Conservation (phyloP, 257 asterid genomes). For the Gardenia jasminoides region DNA sequence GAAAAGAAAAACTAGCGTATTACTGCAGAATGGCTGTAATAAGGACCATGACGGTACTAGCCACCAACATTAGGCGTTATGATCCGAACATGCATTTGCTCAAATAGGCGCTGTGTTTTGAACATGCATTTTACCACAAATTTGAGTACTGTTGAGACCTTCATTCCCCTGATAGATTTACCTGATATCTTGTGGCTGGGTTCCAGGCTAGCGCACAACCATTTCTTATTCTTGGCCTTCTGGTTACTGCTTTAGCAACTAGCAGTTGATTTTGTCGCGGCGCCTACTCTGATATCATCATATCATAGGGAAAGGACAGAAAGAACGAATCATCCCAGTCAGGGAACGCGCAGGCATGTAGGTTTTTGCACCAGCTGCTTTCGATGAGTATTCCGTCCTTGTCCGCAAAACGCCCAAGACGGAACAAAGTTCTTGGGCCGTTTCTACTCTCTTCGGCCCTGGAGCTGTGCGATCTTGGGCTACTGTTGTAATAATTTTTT, state of each 20-base stretch:
- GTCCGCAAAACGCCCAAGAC: background rate
- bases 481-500: background rate
- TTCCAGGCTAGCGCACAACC: constrained; percentile 98
- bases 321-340: background rate
- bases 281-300: too few species aligned
- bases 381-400: background rate
- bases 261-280: constrained; percentile 47
- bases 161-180: background rate
- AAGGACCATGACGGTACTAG: too few species aligned
- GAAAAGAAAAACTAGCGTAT: too few species aligned
- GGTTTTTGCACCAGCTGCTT: background rate
- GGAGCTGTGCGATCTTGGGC: background rate
- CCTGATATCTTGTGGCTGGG: background rate
- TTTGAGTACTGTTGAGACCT: background rate
- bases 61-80: too few species aligned
- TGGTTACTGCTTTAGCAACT: constrained; percentile 89
- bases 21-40: too few species aligned
- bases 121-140: background rate
- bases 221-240: constrained; percentile 80
- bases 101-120: background rate
- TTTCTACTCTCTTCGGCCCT: background rate
- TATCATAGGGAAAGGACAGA: too few species aligned
- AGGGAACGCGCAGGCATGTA: background rate
- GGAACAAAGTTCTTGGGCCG: background rate
- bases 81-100: too few species aligned